phyloP scores from a whole-genome alignment of 371 early-diverging fungal genomes.

The Mortierella sp. region DNA sequence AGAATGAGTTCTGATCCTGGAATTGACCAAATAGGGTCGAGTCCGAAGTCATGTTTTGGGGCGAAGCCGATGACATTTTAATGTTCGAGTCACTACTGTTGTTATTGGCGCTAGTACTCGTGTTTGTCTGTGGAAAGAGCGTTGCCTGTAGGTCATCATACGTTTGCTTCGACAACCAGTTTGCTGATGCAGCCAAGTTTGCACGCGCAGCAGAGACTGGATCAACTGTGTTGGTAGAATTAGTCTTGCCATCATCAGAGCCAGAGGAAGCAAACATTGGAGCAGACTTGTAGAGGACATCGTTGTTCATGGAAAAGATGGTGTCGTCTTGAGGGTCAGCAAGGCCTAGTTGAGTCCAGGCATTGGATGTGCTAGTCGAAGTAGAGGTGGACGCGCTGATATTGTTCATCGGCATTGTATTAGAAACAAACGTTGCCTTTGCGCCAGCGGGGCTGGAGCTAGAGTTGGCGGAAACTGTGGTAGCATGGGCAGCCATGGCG shows the following conservation, averaged over 20 bases:
- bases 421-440: slow-evolving; percentile 6
- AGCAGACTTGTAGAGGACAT: slow-evolving; percentile 35
- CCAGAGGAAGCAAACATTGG: slow-evolving; percentile 24
- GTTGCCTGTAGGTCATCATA: slow-evolving; percentile 52
- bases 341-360: slow-evolving; percentile 40
- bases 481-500: slow-evolving; percentile 35
- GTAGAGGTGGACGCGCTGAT: slow-evolving; percentile 19
- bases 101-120: slow-evolving; percentile 14
- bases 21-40: slow-evolving; percentile 33
- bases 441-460: slow-evolving; percentile 4
- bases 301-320: slow-evolving; percentile 43
- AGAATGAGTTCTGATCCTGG: slow-evolving; percentile 18
- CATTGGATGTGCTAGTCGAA: slow-evolving; percentile 24
- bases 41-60: slow-evolving; percentile 46
- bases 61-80: slow-evolving; percentile 38
- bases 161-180: slow-evolving; percentile 21
- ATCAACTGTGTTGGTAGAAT: slow-evolving; percentile 3
- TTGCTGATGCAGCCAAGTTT: slow-evolving; percentile 14
- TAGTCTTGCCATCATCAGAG: slow-evolving; percentile 15
- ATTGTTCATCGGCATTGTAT: slow-evolving; percentile 15
- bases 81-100: neutral
- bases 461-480: slow-evolving; percentile 5
- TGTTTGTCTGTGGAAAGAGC: slow-evolving; percentile 38
- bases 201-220: slow-evolving; percentile 31
- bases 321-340: slow-evolving; percentile 45